Evolutionary conservation across 495 filamentous ascomycete genomes (phyloP).

Genomic region (Lophiostoma macrostomum): DNA sequence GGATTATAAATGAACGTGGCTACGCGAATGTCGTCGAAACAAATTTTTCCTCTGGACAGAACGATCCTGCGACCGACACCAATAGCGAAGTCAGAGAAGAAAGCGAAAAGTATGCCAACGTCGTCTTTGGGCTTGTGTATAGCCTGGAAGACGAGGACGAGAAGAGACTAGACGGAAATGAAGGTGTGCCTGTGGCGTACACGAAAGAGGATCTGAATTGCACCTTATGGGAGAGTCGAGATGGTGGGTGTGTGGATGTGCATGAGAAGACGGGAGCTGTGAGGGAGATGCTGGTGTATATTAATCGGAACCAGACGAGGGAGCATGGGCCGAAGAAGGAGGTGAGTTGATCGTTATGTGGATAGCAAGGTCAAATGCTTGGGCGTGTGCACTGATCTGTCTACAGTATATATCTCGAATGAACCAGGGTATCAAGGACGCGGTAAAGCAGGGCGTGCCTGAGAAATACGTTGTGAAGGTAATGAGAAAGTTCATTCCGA

Average conservation of each 20-base stretch:
- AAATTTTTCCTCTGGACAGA: too few relatives aligned
- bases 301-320: constrained; percentile 48
- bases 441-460: constrained; percentile 55
- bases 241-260: constrained; percentile 2
- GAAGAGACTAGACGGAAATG: constrained; percentile 48
- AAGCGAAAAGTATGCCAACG: constrained; percentile 6
- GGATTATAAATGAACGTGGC: constrained; percentile 64
- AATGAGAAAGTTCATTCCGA: constrained; percentile 57
- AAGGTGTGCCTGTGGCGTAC: constrained; percentile 60
- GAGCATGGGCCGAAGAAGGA: constrained; percentile 53
- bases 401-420: constrained; percentile 67
- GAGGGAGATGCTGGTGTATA: constrained; percentile 53
- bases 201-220: constrained; percentile 44
- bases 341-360: too few relatives aligned
- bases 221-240: constrained; percentile 41
- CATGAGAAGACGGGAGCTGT: constrained; percentile 7
- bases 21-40: constrained; percentile 65
- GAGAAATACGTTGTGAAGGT: constrained; percentile 54
- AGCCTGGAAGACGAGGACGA: constrained; percentile 47
- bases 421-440: constrained; percentile 65
- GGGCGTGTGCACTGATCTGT: too few relatives aligned
- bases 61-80: not conserved
- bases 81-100: not conserved
- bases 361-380: too few relatives aligned
- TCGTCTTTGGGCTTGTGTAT: constrained; percentile 56